Conservation (phyloP, 192 early-diverging fungal genomes). For the Coemansia sp. region DNA sequence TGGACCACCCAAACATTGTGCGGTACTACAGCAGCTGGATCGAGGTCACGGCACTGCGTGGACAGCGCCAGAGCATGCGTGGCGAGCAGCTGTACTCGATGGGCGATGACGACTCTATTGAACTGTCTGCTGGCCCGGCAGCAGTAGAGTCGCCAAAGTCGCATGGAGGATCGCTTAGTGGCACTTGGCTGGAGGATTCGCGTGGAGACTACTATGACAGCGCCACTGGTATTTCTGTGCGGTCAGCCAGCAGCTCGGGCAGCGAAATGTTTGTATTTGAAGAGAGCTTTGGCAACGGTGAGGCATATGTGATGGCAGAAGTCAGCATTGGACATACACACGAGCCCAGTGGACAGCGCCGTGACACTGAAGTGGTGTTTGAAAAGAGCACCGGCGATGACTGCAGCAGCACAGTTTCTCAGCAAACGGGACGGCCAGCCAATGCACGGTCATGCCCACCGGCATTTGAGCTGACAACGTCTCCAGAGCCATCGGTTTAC, state of each 20-base stretch:
- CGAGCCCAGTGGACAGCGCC: constrained; percentile 12
- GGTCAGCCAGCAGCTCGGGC: constrained; percentile 13
- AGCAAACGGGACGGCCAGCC: background rate
- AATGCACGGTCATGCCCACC: constrained; percentile 5
- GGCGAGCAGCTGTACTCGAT: background rate
- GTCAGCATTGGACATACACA: constrained; percentile 29
- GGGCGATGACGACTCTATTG: background rate
- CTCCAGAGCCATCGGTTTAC: background rate
- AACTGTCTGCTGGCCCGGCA: background rate
- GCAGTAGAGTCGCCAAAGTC: background rate
- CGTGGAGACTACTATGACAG: constrained; percentile 5
- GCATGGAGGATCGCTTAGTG: background rate
- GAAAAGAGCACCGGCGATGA: constrained; percentile 14
- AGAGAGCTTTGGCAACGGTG: constrained; percentile 4
- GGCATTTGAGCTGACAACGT: background rate
- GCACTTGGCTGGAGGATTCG: constrained; percentile 1
- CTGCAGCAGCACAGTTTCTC: background rate
- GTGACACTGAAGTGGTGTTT: constrained; percentile 23
- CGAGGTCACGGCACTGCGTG: constrained; percentile 58
- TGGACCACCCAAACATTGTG: constrained; percentile 89
- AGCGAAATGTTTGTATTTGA: background rate
- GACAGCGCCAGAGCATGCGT: background rate
- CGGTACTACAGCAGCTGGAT: constrained; percentile 93
- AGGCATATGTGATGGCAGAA: constrained; percentile 16
- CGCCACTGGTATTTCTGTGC: constrained; percentile 6